Evolutionary conservation across 306 rosid species (phyloP).

Genomic region (Acmispon strigosus): DNA sequence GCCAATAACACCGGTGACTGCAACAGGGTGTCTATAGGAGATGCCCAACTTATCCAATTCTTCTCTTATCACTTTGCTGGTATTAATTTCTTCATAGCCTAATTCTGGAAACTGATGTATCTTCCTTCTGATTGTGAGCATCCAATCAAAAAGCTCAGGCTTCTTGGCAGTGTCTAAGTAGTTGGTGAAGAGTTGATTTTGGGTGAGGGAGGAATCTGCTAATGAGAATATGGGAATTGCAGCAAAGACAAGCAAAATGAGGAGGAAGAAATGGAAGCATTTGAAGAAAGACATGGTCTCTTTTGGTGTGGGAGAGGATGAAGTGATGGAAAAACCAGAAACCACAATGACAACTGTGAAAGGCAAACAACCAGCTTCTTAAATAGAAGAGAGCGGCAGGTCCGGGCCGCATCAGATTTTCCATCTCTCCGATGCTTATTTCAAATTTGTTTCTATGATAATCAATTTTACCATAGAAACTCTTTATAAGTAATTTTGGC

Average conservation of each 20-base stretch:
- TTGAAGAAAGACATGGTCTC: slow-evolving; percentile 27
- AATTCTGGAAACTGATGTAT: slow-evolving; percentile 75
- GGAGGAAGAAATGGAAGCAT: slow-evolving; percentile 21
- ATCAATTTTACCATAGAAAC: no score
- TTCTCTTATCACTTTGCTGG: slow-evolving; percentile 53
- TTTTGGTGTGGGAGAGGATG: no score
- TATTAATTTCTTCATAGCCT: slow-evolving; percentile 68
- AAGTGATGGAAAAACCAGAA: no score
- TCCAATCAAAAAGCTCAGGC: slow-evolving; percentile 52
- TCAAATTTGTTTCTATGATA: no score
- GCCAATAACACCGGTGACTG: slow-evolving; percentile 64
- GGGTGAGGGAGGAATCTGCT: not conserved
- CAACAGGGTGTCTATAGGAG: slow-evolving; percentile 52
- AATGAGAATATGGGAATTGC: not conserved
- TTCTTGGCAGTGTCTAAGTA: slow-evolving; percentile 42
- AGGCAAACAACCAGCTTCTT: no score
- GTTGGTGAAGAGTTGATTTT: not conserved
- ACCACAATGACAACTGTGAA: no score
- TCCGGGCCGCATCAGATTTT: no score
- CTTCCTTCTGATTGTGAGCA: slow-evolving; percentile 70
- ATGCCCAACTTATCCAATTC: slow-evolving; percentile 61
- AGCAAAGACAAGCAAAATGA: slow-evolving; percentile 18
- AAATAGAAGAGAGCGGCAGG: no score
- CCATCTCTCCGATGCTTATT: no score
- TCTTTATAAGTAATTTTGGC: no score